Evolutionary conservation across 768 basidiomycete species (phyloP).

Genomic region (Trametes gibbosa): DNA sequence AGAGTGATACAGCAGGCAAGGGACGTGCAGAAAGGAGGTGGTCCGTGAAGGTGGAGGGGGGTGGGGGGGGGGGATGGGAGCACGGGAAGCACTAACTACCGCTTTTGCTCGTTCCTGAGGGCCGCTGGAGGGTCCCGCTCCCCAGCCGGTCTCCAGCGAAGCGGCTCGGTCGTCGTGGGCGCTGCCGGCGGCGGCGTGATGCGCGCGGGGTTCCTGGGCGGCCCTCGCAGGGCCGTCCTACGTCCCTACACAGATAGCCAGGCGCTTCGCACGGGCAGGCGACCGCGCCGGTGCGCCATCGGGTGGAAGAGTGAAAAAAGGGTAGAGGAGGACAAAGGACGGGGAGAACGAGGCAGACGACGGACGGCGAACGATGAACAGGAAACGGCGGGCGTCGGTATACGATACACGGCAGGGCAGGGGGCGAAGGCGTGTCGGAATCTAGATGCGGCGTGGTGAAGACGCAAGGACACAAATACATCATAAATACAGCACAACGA

Average conservation of each 20-base stretch:
- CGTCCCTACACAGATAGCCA: not conserved
- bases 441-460: slow-evolving; percentile 4
- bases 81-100: too few relatives aligned
- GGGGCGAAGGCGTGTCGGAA: not conserved
- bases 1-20: slow-evolving; percentile 13
- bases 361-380: not conserved
- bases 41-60: not conserved
- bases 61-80: too few relatives aligned
- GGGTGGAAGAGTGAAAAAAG: not conserved
- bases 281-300: too few relatives aligned
- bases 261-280: not conserved
- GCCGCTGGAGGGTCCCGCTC: too few relatives aligned
- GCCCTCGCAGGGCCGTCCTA: not conserved
- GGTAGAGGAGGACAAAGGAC: not conserved
- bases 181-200: not conserved
- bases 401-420: slow-evolving; percentile 4
- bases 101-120: too few relatives aligned
- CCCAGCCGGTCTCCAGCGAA: too few relatives aligned
- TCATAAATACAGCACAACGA: slow-evolving; percentile 19
- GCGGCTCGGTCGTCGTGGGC: not conserved
- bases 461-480: slow-evolving; percentile 15
- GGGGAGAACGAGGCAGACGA: not conserved
- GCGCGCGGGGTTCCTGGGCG: not conserved
- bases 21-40: not conserved
- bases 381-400: slow-evolving; percentile 1